Base-by-base conservation (phyloP, 441 rosid species). In the Gossypium schwendimanii region DNA sequence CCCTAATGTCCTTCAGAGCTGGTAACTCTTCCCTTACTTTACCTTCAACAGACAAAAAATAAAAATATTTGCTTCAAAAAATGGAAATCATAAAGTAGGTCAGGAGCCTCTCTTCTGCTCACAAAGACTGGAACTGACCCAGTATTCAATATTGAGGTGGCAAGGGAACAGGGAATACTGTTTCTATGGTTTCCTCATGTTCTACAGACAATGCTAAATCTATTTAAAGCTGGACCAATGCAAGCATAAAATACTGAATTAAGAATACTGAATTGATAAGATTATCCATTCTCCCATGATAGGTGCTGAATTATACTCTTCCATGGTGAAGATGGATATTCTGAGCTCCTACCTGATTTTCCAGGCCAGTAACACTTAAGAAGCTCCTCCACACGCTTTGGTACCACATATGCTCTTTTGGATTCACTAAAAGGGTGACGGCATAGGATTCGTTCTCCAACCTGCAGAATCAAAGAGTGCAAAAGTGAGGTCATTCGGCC, bases 401-500 rank as follows among this genome's bases (percentile, higher is more conserved):
- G 99, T 64, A 94, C 98, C 79, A 94, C 99, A 70, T 87, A 87
- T 14, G 99, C 99, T 85, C 99, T 84, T 84, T 91, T 92, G 18
- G 98, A 94, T 84, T 94, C 99, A 63, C 70, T 92, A 70, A 94
- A 94, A 64, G 99, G 99, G 76, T 94, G 98, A 53, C 96, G 97
- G 20, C 97, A 91, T 9, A 93, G 83, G 58, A 93, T 63, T 47
- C 93, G 82, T 63, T 91, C 91, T 73, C 96, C 99, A 21, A 88
- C 94, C 98, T 96, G 84, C 62, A 45, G 75, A 70, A 68, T 73
- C 18, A 44, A 49, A 64, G 36, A 44, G 49, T 15, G 11, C 6
- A 4, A 72, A 52, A 70, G 69, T 71, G 45, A 50, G 74, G 23
- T 2, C 54, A 14, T 33, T 63, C 28, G 2, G 14, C 53, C 31